Percentiles rank a stretch among this genome's conserved stretches.
Conservation (phyloP, 352 stramenopile species). For the Thalassiosira sp. region DNA sequence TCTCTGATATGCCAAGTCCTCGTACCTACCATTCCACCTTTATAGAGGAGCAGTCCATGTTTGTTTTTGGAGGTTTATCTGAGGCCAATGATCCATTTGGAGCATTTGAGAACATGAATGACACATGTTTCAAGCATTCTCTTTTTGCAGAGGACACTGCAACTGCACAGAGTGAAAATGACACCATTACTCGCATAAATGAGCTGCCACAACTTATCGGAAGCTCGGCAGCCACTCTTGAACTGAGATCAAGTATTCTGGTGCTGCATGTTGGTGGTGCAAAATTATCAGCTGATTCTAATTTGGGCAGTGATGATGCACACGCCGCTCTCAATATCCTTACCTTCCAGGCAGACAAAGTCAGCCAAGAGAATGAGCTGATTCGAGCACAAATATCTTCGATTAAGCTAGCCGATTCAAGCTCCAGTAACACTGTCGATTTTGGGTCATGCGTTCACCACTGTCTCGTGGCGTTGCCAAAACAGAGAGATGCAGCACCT, state of each 20-base stretch:
- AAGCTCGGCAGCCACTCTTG: slow-evolving; percentile 11
- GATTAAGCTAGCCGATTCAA: slow-evolving; percentile 1
- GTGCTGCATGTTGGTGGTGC: slow-evolving; percentile 51
- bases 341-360: background rate
- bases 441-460: slow-evolving; percentile 69
- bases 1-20: slow-evolving; percentile 41
- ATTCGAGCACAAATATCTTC: slow-evolving; percentile 17
- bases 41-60: slow-evolving; percentile 13
- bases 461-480: slow-evolving; percentile 41
- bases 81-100: slow-evolving; percentile 48
- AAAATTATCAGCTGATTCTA: slow-evolving; percentile 16
- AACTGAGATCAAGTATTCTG: slow-evolving; percentile 1
- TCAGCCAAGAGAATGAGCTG: background rate
- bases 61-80: slow-evolving; percentile 48
- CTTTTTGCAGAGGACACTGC: slow-evolving; percentile 7
- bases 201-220: slow-evolving; percentile 22
- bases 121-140: slow-evolving; percentile 6
- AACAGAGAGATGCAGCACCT: background rate
- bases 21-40: slow-evolving; percentile 53
- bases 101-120: slow-evolving; percentile 2
- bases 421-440: slow-evolving; percentile 34
- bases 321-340: slow-evolving; percentile 12
- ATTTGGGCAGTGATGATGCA: background rate
- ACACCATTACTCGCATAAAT: slow-evolving; percentile 1
- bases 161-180: background rate